phyloP scores from a whole-genome alignment of 2,329 filamentous ascomycete genomes.

The Trichoderma cornu-damae region DNA sequence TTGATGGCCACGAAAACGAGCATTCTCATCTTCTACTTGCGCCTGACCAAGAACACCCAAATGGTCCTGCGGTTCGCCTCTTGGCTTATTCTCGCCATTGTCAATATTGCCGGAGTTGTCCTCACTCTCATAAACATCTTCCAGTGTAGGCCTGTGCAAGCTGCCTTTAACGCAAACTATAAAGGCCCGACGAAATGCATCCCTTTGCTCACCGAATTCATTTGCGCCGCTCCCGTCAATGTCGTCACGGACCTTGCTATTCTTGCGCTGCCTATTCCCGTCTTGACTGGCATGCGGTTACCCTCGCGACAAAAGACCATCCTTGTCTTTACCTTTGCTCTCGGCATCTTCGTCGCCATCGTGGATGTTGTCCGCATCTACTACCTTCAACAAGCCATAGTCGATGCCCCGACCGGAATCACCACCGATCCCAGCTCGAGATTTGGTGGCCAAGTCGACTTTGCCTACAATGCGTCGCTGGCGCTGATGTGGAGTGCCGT shows the following conservation, averaged over 20 bases:
- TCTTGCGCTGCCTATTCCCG: slow-evolving; percentile 79
- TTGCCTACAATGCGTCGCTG: slow-evolving; percentile 70
- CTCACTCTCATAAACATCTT: slow-evolving; percentile 84
- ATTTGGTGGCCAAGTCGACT: slow-evolving; percentile 50
- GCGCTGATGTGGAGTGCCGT: slow-evolving; percentile 93
- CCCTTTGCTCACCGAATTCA: slow-evolving; percentile 57
- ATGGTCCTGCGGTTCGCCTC: slow-evolving; percentile 74
- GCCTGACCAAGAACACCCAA: slow-evolving; percentile 71
- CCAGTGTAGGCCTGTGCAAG: slow-evolving; percentile 71
- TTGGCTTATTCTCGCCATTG: slow-evolving; percentile 69
- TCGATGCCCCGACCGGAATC: slow-evolving; percentile 35
- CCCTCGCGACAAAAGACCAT: slow-evolving; percentile 84
- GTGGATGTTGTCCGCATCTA: slow-evolving; percentile 88
- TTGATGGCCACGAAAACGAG: slow-evolving; percentile 90
- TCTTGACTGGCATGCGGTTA: slow-evolving; percentile 79
- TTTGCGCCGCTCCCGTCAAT: slow-evolving; percentile 80
- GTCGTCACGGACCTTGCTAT: slow-evolving; percentile 88
- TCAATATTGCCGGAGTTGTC: slow-evolving; percentile 72
- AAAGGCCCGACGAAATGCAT: slow-evolving; percentile 43
- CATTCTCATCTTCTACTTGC: slow-evolving; percentile 86
- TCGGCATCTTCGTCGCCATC: slow-evolving; percentile 81
- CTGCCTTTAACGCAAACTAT: slow-evolving; percentile 54
- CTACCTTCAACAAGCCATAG: slow-evolving; percentile 72
- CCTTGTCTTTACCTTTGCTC: slow-evolving; percentile 75
- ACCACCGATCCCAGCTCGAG: slow-evolving; percentile 38